A percentile compares a stretch with the other conserved stretches of the same genome.
These are phyloP conservation scores for Neurospora discreta DNA, from an alignment of 495 filamentous ascomycete species.

Conservation along the genomic window DNA sequence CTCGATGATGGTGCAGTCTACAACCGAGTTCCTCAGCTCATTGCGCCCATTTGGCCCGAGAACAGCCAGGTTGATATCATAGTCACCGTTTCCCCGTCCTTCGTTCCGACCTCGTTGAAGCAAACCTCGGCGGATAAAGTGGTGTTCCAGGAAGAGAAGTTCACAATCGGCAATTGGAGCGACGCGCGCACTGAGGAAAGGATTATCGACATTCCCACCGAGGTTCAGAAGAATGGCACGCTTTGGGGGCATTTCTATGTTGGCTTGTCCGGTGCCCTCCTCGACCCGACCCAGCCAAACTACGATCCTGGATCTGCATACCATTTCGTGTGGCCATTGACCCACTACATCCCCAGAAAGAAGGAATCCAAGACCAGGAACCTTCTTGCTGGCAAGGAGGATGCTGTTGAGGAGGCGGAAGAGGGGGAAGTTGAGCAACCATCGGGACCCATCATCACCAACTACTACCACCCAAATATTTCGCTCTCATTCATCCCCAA, in stretches of 20 bases:
- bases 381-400: constrained; percentile 51
- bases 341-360: constrained; percentile 84
- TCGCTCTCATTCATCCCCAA: constrained; percentile 82
- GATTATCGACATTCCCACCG: constrained; percentile 62
- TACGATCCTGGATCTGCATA: constrained; percentile 68
- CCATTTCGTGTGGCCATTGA: constrained; percentile 76
- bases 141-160: constrained; percentile 69
- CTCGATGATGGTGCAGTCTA: constrained; percentile 53
- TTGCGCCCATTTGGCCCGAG: constrained; percentile 80
- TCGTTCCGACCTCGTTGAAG: constrained; percentile 56
- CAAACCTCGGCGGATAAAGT: constrained; percentile 43
- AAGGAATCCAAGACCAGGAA: constrained; percentile 86
- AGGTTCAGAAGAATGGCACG: constrained; percentile 85
- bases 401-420: constrained; percentile 32
- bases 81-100: constrained; percentile 70
- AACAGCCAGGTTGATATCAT: constrained; percentile 71
- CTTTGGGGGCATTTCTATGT: constrained; percentile 91
- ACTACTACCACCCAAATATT: constrained; percentile 93
- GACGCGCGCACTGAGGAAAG: constrained; percentile 71
- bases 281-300: constrained; percentile 61
- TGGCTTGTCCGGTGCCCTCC: constrained; percentile 54
- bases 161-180: constrained; percentile 67
- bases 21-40: constrained; percentile 59
- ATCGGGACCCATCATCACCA: constrained; percentile 56
- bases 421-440: constrained; percentile 38